Evolutionary conservation across 257 asterid species (phyloP).

Genomic region (Striga asiatica): DNA sequence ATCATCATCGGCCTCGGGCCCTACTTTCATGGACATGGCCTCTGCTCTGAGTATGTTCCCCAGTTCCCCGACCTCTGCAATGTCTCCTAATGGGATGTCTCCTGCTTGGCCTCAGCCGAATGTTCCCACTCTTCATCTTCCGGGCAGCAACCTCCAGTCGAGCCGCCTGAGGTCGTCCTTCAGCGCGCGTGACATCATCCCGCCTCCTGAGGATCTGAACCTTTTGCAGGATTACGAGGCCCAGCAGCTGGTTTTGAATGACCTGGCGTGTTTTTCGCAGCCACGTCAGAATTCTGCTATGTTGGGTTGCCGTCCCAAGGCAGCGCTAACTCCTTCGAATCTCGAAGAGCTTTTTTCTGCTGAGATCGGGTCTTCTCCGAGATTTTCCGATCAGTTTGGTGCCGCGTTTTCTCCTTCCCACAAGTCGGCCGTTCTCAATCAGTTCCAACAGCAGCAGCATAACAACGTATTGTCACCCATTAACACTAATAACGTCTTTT

Average conservation of each 20-base stretch:
- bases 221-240: constrained; percentile 56
- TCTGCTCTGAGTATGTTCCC: constrained; percentile 66
- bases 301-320: constrained; percentile 42
- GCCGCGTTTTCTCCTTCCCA: constrained; percentile 75
- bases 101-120: constrained; percentile 79
- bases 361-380: constrained; percentile 61
- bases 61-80: constrained; percentile 65
- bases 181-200: constrained; percentile 75
- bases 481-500: constrained; percentile 41
- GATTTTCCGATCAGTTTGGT: constrained; percentile 65
- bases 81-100: constrained; percentile 68
- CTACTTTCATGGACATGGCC: constrained; percentile 90
- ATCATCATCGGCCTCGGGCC: constrained; percentile 53
- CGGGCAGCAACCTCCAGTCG: constrained; percentile 84
- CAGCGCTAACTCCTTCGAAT: constrained; percentile 71
- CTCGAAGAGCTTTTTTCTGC: constrained; percentile 83
- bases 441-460: constrained; percentile 64
- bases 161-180: constrained; percentile 88
- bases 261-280: constrained; percentile 49
- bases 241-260: constrained; percentile 50
- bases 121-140: constrained; percentile 73
- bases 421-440: constrained; percentile 55
- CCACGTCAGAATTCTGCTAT: constrained; percentile 38
- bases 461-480: constrained; percentile 57
- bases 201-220: constrained; percentile 34